These are phyloP conservation scores for Aspergillus heteromorphus DNA, from an alignment of 495 filamentous ascomycete genomes.

Conservation along the genomic window DNA sequence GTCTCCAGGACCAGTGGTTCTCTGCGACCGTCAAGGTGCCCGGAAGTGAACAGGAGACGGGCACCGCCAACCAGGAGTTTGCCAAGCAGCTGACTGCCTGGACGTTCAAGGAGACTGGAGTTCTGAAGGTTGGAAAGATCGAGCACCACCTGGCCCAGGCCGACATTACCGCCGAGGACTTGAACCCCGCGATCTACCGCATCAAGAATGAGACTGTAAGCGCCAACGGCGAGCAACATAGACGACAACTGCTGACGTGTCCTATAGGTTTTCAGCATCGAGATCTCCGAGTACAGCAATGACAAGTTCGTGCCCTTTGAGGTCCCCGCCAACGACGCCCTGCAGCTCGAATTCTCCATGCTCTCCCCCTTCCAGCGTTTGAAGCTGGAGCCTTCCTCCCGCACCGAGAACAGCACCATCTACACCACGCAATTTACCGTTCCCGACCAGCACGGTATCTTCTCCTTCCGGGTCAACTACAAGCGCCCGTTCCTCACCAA, in stretches of 20 bases:
- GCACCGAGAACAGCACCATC: slow-evolving; percentile 62
- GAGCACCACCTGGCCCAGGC: slow-evolving; percentile 65
- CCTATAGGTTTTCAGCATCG: slow-evolving; percentile 74
- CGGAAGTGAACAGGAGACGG: slow-evolving; percentile 45
- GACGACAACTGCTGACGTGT: slow-evolving; percentile 19
- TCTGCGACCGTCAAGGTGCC: slow-evolving; percentile 67
- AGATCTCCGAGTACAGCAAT: slow-evolving; percentile 75
- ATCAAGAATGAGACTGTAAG: slow-evolving; percentile 96
- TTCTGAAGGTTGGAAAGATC: slow-evolving; percentile 77
- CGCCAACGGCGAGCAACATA: slow-evolving; percentile 13
- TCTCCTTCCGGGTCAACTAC: slow-evolving; percentile 94
- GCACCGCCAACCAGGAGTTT: slow-evolving; percentile 78
- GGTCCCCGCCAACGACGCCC: slow-evolving; percentile 58
- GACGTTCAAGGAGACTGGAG: slow-evolving; percentile 92
- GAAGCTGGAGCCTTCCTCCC: slow-evolving; percentile 52
- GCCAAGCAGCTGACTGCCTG: slow-evolving; percentile 76
- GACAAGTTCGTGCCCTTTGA: slow-evolving; percentile 68
- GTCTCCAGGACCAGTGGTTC: slow-evolving; percentile 88
- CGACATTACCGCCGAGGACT: slow-evolving; percentile 33
- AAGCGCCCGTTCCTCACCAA: slow-evolving; percentile 86
- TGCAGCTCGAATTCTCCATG: slow-evolving; percentile 98
- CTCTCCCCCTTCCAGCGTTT: slow-evolving; percentile 97
- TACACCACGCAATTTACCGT: slow-evolving; percentile 72
- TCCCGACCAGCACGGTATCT: slow-evolving; percentile 97
- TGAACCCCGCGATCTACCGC: slow-evolving; percentile 87